Conservation (phyloP, 177 flowering plant genomes). For the Vitis hybrid region DNA sequence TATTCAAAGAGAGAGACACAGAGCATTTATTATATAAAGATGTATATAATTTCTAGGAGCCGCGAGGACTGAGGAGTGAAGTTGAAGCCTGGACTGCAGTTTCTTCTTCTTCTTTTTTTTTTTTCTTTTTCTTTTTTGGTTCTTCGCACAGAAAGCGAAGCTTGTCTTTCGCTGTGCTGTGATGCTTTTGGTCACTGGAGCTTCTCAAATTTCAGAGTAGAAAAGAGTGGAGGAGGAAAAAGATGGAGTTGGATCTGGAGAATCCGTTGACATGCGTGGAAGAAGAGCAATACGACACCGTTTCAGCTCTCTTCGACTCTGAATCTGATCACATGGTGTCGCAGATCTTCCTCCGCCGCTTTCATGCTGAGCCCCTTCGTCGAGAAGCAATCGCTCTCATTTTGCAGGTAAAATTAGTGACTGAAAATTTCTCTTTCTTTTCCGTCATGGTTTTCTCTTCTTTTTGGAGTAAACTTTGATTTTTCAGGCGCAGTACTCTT, state of each 20-base stretch:
- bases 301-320: conserved; percentile 39
- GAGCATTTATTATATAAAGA: not conserved
- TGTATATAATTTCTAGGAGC: conserved; percentile 8
- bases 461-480: not conserved
- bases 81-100: not conserved
- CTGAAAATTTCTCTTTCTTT: not conserved
- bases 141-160: conserved; percentile 28
- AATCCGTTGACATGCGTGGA: conserved; percentile 39
- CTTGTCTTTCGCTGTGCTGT: conserved; percentile 28
- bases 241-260: conserved; percentile 60
- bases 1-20: too few relatives aligned
- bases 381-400: conserved; percentile 39
- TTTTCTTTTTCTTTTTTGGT: not conserved
- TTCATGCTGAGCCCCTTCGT: conserved; percentile 30
- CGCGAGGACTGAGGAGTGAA: not conserved
- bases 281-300: conserved; percentile 27
- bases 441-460: not conserved
- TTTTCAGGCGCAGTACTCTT: conserved; percentile 28
- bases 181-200: not conserved
- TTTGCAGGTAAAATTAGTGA: conserved; percentile 28
- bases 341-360: conserved; percentile 5
- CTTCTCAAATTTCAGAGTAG: too few relatives aligned
- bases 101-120: not conserved
- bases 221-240: not conserved
- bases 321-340: conserved; percentile 67